A percentile compares a stretch with the other conserved stretches of the same genome.
phyloP scores from a whole-genome alignment of 805 yeast genomes.

The Citeromyces nyonsensis region DNA sequence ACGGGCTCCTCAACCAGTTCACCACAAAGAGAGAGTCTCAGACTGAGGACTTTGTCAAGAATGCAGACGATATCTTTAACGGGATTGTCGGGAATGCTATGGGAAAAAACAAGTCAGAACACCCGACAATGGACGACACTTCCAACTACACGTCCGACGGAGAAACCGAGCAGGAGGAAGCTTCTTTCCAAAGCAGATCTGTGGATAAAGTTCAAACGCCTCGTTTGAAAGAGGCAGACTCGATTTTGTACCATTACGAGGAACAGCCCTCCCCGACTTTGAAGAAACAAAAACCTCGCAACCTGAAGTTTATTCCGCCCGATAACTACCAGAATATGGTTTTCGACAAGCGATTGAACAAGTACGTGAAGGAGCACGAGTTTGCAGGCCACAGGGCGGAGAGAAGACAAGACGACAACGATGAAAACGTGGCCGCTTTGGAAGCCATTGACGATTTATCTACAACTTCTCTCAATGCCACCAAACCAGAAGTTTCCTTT shows the following conservation, averaged over 20 bases:
- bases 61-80: conserved; percentile 8
- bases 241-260: too few relatives aligned
- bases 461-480: conserved; percentile 1
- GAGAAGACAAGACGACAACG: conserved; percentile 2
- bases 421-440: conserved; percentile 5
- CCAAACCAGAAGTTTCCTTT: conserved; percentile 9
- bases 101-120: conserved; percentile 1
- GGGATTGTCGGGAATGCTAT: conserved; percentile 6
- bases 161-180: conserved; percentile 9
- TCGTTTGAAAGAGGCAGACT: background rate
- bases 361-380: conserved; percentile 3
- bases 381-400: too few relatives aligned
- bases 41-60: conserved; percentile 7
- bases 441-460: conserved; percentile 9
- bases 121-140: conserved; percentile 8
- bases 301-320: background rate
- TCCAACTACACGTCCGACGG: conserved; percentile 14
- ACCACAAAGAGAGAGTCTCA: background rate
- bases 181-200: conserved; percentile 4
- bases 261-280: too few relatives aligned
- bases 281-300: background rate
- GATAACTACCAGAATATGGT: background rate
- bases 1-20: conserved; percentile 9
- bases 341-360: conserved; percentile 10
- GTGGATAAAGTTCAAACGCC: background rate